Conservation (phyloP, 2,329 filamentous ascomycete genomes). For the Neonectria magnoliae region DNA sequence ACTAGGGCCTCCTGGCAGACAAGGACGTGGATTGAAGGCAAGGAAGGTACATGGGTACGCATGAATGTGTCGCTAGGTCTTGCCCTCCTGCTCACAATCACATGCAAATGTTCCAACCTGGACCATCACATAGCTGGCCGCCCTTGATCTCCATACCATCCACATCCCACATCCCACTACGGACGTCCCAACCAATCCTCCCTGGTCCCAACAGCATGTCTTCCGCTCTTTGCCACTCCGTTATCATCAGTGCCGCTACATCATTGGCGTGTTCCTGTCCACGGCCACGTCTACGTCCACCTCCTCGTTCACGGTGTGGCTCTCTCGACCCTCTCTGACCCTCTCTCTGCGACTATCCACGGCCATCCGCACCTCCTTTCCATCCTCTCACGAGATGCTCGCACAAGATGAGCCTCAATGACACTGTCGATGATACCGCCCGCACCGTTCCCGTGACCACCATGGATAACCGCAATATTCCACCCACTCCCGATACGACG, state of each 20-base stretch:
- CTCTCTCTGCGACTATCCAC: neutral
- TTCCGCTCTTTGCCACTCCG: constrained; percentile 32
- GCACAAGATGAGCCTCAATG: constrained; percentile 2
- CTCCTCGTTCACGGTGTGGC: neutral
- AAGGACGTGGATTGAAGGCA: neutral
- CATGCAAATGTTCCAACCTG: constrained; percentile 40
- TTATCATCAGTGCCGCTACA: constrained; percentile 33
- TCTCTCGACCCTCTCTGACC: neutral
- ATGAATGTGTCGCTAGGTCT: constrained; percentile 6
- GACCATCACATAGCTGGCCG: constrained; percentile 23
- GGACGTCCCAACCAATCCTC: constrained; percentile 15
- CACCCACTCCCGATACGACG: constrained; percentile 27
- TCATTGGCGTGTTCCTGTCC: constrained; percentile 31
- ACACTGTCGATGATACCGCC: constrained; percentile 18
- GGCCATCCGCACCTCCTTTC: constrained; percentile 1
- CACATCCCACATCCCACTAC: neutral
- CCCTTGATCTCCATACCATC: constrained; percentile 11
- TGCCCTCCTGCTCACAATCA: constrained; percentile 29
- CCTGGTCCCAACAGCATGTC: constrained; percentile 29
- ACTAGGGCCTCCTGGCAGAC: neutral
- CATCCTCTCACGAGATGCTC: constrained; percentile 11
- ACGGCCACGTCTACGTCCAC: neutral
- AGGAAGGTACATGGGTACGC: constrained; percentile 21
- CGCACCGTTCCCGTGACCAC: constrained; percentile 1
- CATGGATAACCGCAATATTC: constrained; percentile 34